phyloP scores from a whole-genome alignment of 495 filamentous ascomycete species.

The Tuber calosporum region DNA sequence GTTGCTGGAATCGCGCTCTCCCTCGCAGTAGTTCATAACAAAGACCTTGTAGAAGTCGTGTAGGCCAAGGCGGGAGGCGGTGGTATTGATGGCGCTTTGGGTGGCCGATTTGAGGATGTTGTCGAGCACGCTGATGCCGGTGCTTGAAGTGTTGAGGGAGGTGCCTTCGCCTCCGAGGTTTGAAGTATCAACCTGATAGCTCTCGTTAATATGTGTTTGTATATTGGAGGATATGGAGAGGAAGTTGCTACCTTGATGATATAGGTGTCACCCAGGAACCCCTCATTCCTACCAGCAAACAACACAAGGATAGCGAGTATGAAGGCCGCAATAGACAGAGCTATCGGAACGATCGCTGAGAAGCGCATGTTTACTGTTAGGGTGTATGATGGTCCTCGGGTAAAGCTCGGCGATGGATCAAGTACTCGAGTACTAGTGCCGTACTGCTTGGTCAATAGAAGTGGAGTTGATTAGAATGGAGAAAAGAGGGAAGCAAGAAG shows the following conservation, averaged over 20 bases:
- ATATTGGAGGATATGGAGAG: neutral
- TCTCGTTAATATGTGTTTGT: neutral
- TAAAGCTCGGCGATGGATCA: neutral
- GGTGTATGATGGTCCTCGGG: neutral
- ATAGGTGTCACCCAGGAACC: conserved; percentile 33
- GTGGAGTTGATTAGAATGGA: neutral
- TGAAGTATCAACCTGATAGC: conserved; percentile 25
- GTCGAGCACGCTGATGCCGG: conserved; percentile 18
- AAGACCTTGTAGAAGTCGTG: conserved; percentile 36
- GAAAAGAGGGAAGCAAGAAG: neutral
- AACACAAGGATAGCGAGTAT: conserved; percentile 29
- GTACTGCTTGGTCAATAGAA: neutral
- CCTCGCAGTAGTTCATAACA: conserved; percentile 36
- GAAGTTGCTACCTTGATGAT: conserved; percentile 28
- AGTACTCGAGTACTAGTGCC: too few relatives aligned
- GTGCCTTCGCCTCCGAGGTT: conserved; percentile 23
- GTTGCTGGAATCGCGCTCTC: neutral
- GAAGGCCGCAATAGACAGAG: conserved; percentile 29
- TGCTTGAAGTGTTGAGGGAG: conserved; percentile 20
- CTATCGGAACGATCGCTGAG: conserved; percentile 33
- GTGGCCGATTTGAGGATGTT: conserved; percentile 4
- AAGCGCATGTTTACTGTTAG: conserved; percentile 22
- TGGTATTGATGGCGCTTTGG: conserved; percentile 22
- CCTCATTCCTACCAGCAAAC: conserved; percentile 24
- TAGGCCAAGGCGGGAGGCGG: conserved; percentile 31